Evolutionary conservation across 495 filamentous ascomycete genomes (phyloP), one percentile per base, ranked within the genome.

Genomic region (Neurospora sp.): DNA sequence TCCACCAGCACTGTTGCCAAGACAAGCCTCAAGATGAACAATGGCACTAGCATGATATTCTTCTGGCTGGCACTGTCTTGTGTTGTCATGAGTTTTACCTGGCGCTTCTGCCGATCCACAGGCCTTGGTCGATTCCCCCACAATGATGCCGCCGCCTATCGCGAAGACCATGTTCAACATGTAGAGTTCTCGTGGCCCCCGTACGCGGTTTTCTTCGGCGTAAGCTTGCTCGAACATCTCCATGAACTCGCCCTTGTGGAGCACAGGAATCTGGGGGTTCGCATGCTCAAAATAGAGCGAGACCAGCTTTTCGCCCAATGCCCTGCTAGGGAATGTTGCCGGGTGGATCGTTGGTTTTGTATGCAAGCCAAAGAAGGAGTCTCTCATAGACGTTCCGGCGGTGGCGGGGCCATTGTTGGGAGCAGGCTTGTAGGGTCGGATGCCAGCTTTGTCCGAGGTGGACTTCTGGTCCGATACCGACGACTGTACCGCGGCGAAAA

Each of bases 151-250:
- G 14, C 93, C 92, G 10, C 95, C 95, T 74, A 98, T 97, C 7
- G 95, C 95, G 83, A 95, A 98, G n/a, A 98, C 95, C 80, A 98
- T 98, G 80, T 97, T 97, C 68, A 98, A 86, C 80, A 94, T 89
- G 78, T 98, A 98, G 16, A 94, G 88, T 80, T 97, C 94, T 69
- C 93, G 88, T 9, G 94, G 89, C 22, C 91, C 92, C 39, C 93
- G 88, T 71, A 88, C 88, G 72, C 89, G 88, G 70, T 88, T 88
- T 41, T 91, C 88, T 9, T 88, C 83, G 4, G 86, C 83, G 80
- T 96, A 98, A 0, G 93, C 93, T 59, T 87, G 86, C 41, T 96
- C 89, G 73, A 98, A 88, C 81, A 97, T 88, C 42, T 89, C 84
- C 88, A 92, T 92, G 77, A 98, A 98, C 69, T 97, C 94, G 12